Conservation (phyloP, 371 early-diverging fungal genomes). For the Funneliformis caledonium region DNA sequence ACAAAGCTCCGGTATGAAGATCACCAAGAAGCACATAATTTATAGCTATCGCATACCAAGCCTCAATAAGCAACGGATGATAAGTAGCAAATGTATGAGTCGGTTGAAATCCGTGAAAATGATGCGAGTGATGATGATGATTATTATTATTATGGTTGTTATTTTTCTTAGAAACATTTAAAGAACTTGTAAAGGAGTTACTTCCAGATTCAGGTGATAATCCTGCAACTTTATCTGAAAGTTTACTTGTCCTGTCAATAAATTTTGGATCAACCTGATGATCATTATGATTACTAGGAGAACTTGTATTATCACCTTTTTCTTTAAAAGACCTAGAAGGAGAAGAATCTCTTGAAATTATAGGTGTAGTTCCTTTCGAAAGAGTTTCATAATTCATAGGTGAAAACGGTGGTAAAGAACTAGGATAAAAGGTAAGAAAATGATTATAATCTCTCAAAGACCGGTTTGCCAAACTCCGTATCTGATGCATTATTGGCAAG, state of each 20-base stretch:
- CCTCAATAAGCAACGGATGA: conserved; percentile 34
- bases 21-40: conserved; percentile 33
- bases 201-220: not conserved
- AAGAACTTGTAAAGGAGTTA: not conserved
- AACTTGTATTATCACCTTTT: not conserved
- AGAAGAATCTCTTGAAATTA: conserved; percentile 24
- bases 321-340: conserved; percentile 20
- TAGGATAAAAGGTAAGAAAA: conserved; percentile 33
- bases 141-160: conserved; percentile 6
- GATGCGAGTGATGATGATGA: conserved; percentile 21
- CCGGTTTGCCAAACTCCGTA: conserved; percentile 28
- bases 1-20: conserved; percentile 21
- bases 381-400: not conserved
- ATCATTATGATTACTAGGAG: not conserved
- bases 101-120: conserved; percentile 29
- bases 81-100: conserved; percentile 32
- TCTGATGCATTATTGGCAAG: conserved; percentile 29
- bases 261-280: not conserved
- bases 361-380: conserved; percentile 19
- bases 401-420: conserved; percentile 26
- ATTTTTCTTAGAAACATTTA: not conserved
- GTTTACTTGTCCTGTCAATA: not conserved
- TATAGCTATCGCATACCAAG: conserved; percentile 35
- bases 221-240: not conserved
- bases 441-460: conserved; percentile 31